A percentile compares a stretch with the other conserved stretches of the same genome.
phyloP scores from a whole-genome alignment of 352 stramenopile species.

The Globisporangium spiculum region DNA sequence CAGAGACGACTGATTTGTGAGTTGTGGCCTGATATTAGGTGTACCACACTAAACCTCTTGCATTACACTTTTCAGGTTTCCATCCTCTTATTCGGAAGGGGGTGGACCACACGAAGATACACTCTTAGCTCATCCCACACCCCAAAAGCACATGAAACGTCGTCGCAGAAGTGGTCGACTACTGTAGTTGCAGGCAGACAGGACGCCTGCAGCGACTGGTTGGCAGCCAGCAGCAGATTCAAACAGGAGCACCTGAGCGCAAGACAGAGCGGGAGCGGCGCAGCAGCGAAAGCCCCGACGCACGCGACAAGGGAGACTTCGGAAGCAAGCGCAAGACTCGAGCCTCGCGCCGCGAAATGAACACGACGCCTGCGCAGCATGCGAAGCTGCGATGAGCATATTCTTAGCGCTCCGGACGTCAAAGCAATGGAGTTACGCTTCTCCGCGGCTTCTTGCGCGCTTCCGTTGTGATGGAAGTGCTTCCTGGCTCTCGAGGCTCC shows the following conservation, averaged over 20 bases:
- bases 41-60: not conserved
- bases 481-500: not conserved
- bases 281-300: not conserved
- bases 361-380: not conserved
- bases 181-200: not conserved
- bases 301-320: not conserved
- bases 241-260: not conserved
- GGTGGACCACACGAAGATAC: constrained; percentile 14
- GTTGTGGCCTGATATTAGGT: not conserved
- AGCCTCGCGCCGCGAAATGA: constrained; percentile 3
- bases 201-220: not conserved
- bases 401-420: not conserved
- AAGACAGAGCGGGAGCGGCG: constrained; percentile 6
- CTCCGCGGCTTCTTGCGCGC: not conserved
- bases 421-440: constrained; percentile 10
- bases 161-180: not conserved
- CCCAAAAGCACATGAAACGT: not conserved
- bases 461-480: not conserved
- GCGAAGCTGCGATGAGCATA: not conserved
- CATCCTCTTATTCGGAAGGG: not conserved
- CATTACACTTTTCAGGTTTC: not conserved
- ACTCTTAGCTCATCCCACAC: not conserved
- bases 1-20: not conserved
- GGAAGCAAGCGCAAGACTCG: not conserved
- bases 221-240: not conserved